Conservation (phyloP, 2,329 filamentous ascomycete species). For the Colletotrichum tanaceti region DNA sequence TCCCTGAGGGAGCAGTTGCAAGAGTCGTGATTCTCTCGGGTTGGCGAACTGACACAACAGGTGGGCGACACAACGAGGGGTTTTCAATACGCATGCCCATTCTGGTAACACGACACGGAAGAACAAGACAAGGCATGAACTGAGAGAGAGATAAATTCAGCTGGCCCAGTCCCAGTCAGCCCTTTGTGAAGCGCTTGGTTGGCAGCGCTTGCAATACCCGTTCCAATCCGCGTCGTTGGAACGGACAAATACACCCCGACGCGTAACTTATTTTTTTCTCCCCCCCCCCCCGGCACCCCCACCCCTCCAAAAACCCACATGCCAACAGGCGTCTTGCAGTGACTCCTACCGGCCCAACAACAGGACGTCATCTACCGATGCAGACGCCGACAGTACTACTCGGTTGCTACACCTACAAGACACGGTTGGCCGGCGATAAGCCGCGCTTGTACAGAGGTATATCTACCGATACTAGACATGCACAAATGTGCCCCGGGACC, state of each 20-base stretch:
- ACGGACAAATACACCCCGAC: conserved; percentile 35
- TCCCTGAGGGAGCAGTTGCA: conserved; percentile 14
- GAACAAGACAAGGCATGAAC: neutral
- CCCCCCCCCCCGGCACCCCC: neutral
- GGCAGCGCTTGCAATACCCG: conserved; percentile 35
- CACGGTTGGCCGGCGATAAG: neutral
- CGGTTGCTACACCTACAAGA: neutral
- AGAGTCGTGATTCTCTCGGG: neutral
- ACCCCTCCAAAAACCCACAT: neutral
- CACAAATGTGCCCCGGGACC: neutral
- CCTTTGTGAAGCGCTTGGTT: conserved; percentile 22
- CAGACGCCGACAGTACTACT: too few relatives aligned
- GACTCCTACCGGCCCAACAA: conserved; percentile 22
- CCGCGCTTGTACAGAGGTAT: neutral
- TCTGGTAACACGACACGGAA: too few relatives aligned
- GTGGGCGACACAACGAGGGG: neutral
- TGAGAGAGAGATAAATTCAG: neutral
- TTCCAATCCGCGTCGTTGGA: conserved; percentile 34
- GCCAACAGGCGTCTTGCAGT: neutral
- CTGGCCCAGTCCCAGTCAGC: conserved; percentile 19
- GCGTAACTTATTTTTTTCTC: conserved; percentile 9
- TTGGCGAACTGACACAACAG: neutral
- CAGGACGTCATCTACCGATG: conserved; percentile 13
- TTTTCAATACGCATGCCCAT: too few relatives aligned
- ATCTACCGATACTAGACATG: neutral